phyloP scores from a whole-genome alignment of 2,329 filamentous ascomycete species.

The Cladosporium velox region DNA sequence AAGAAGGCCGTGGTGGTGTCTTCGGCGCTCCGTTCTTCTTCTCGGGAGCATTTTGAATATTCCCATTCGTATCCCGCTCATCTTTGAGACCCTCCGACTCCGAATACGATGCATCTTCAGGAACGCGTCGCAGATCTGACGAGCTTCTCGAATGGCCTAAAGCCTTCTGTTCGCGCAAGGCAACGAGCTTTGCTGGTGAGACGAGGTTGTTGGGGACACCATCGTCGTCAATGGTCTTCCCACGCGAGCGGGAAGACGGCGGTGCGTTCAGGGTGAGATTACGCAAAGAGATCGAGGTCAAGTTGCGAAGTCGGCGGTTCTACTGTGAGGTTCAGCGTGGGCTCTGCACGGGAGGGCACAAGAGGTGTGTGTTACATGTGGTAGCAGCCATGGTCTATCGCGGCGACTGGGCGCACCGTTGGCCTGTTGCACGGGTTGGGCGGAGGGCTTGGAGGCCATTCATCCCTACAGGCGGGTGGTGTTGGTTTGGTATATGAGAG shows the following conservation, averaged over 20 bases:
- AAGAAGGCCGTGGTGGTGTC: conserved; percentile 38
- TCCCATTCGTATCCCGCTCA: not conserved
- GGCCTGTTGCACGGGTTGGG: conserved; percentile 13
- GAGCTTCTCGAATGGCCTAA: conserved; percentile 62
- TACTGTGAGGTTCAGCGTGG: conserved; percentile 39
- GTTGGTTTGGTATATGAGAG: not conserved
- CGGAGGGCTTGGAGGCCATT: conserved; percentile 26
- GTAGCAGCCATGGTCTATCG: conserved; percentile 54
- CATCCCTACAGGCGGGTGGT: conserved; percentile 21
- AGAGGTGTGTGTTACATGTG: conserved; percentile 45
- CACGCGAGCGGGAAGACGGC: conserved; percentile 46
- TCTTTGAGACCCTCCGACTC: conserved; percentile 21
- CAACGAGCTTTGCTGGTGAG: conserved; percentile 66
- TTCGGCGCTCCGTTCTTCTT: conserved; percentile 22
- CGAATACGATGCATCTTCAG: conserved; percentile 28
- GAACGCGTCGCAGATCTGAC: conserved; percentile 50
- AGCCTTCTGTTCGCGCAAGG: conserved; percentile 50
- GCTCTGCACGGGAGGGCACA: not conserved
- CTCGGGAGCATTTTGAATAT: not conserved
- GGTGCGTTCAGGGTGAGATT: conserved; percentile 72
- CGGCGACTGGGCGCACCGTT: conserved; percentile 36
- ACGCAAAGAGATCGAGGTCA: conserved; percentile 82
- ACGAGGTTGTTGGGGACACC: conserved; percentile 67
- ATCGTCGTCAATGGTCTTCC: conserved; percentile 73
- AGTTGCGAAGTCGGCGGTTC: conserved; percentile 86